Percentiles rank a stretch among this genome's conserved stretches.
phyloP scores from a whole-genome alignment of 768 basidiomycete species.

The Lyophyllum atratum region DNA sequence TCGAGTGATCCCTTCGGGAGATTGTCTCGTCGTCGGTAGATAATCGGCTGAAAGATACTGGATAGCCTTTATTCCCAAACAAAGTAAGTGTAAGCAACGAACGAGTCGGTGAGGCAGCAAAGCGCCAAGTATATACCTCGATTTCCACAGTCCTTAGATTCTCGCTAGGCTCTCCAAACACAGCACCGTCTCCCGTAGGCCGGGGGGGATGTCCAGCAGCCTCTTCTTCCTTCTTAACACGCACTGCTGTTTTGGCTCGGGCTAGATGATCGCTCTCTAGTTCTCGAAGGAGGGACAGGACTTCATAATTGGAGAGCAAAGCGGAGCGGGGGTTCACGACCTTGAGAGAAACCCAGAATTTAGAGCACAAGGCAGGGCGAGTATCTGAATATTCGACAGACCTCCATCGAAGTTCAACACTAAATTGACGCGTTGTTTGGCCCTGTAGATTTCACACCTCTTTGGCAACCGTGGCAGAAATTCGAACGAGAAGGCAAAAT shows the following conservation, averaged over 20 bases:
- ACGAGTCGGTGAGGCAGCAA: not conserved
- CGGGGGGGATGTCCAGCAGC: constrained; percentile 32
- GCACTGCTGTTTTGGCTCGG: constrained; percentile 66
- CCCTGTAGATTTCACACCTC: not conserved
- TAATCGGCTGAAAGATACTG: constrained; percentile 78
- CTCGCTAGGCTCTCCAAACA: constrained; percentile 58
- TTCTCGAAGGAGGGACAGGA: constrained; percentile 73
- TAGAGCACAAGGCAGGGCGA: too few species aligned
- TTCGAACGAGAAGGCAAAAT: not conserved
- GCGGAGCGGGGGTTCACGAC: constrained; percentile 71
- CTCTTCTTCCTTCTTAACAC: constrained; percentile 80
- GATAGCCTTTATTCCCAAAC: constrained; percentile 74
- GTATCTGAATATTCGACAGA: not conserved
- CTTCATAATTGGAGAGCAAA: constrained; percentile 90
- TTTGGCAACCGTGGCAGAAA: not conserved
- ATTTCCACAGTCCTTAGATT: constrained; percentile 86
- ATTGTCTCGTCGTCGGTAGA: constrained; percentile 70
- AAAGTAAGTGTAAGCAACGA: too few species aligned
- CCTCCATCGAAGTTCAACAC: not conserved
- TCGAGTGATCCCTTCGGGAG: constrained; percentile 58
- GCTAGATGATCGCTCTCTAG: constrained; percentile 75
- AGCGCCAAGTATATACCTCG: constrained; percentile 52
- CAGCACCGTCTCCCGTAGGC: constrained; percentile 1
- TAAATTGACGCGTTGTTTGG: not conserved
- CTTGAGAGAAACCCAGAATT: constrained; percentile 42